Base-by-base conservation (phyloP, 108 stramenopile species). In the Cyclostephanos tholiformis region DNA sequence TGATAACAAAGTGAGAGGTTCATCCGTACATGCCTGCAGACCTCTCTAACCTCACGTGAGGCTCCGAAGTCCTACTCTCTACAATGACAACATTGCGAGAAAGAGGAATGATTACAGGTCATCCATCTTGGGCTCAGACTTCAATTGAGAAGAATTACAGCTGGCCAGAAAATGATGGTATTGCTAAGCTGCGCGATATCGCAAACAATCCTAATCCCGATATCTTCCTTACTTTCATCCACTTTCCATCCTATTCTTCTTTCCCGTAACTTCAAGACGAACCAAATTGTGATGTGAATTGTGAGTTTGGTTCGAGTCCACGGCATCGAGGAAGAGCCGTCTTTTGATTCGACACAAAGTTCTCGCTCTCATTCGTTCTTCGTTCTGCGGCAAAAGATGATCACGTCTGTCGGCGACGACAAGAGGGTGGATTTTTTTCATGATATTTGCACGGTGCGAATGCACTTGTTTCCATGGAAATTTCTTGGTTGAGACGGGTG, bases 301-400 rank as follows among this genome's bases (percentile, higher is more conserved):
- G 69, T 10, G 61, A 62, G 41, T n/a, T 11, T 43, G 41, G 10
- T 57, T 16, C 38, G 69, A 49, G 44, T 72, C 63, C 59, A 79
- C 78, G 1, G 59, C 65, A 52, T 79, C 61, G n/a, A 79, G 71
- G 46, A 79, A 79, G 23, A 79, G 44, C 38, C 65, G 72, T n/a
- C 78, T 66, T 39, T 79, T 79, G 61, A 79, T 72, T 38, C 67
- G 55, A 29, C 71, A 71, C 38, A 79, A 66, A 30, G 27, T 50
- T 51, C 41, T 63, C 25, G 51, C 58, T 10, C 60, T 77, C 13
- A 13, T 39, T 27, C 62, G 35, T 53, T 73, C 55, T 59, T 75
- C 67, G n/a, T 50, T 22, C 39, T 62, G 38, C 30, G 5, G 43
- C 17, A 23, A 71, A 32, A 53, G 36, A 43, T 2, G 2, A 25